Evolutionary conservation across 257 asterid species (phyloP), one percentile per base, ranked within the genome.

Genomic region (Linaria vulgaris): DNA sequence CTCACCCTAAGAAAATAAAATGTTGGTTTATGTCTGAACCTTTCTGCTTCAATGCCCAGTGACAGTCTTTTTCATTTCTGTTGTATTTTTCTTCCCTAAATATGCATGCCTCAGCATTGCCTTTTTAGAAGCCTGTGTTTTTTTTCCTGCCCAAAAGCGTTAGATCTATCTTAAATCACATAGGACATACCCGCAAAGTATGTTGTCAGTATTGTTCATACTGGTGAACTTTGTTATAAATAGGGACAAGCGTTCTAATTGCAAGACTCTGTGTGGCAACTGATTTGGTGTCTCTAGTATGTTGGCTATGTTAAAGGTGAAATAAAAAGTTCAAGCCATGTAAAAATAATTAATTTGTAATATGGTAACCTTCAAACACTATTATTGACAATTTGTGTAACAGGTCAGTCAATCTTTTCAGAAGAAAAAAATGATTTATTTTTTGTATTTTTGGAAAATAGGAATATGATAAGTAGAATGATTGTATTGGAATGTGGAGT

Each of bases 11-110:
- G 77, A 82, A 83, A 72, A 53, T 76, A 74, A 85, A 80, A 70
- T 80, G 96, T 90, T 68, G 82, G 95, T 78, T 72, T 70, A 47
- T 58, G 46, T 67, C 68, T 10, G 9, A 69, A 25, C 46, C 45
- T 19, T 66, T 56, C 46, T 65, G 20, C 44, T 66, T 20, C 31
- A 41, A 9, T 53, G 48, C 24, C 31, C 49, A 20, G n/a, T 30
- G 48, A 4, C 54, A 25, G 21, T 49, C 49, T 48, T 53, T 52
- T 51, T n/a, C 34, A 51, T 56, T 63, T 46, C 22, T 56, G 22
- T 34, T 15, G 8, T 24, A 31, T 25, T 44, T 16, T 48, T 50
- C 20, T 66, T 25, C 44, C 64, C 23, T 22, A 49, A 30, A 52
- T 39, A 37, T 41, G 11, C 11, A 17, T 65, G 34, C 48, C 19